A percentile compares a stretch with the other conserved stretches of the same genome.
Evolutionary conservation across 2,329 filamentous ascomycete genomes (phyloP).

Genomic region (Graphium sp.): DNA sequence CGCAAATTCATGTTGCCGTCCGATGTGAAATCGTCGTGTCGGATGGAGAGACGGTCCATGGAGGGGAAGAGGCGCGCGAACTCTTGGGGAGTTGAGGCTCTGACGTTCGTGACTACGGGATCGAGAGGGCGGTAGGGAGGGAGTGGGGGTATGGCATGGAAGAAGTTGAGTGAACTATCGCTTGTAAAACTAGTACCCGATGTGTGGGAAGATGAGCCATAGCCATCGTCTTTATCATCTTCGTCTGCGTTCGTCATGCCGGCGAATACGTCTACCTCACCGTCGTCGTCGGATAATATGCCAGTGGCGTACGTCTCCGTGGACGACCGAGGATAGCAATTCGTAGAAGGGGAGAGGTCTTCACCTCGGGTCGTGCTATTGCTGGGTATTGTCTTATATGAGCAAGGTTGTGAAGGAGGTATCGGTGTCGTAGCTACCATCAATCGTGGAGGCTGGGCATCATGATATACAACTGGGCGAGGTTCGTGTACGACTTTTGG

Average conservation of each 20-base stretch:
- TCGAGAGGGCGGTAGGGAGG: slow-evolving; percentile 43
- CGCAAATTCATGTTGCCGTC: slow-evolving; percentile 97
- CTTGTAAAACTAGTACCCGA: too few relatives aligned
- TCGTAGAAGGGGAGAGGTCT: slow-evolving; percentile 22
- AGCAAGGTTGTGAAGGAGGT: too few relatives aligned
- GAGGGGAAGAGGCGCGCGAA: slow-evolving; percentile 83
- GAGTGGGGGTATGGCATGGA: too few relatives aligned
- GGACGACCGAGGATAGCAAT: slow-evolving; percentile 38
- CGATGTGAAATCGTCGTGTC: slow-evolving; percentile 75
- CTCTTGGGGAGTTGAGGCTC: slow-evolving; percentile 63
- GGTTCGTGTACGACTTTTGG: too few relatives aligned
- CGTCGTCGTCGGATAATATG: slow-evolving; percentile 42
- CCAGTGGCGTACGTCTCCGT: slow-evolving; percentile 70
- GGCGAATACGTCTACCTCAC: slow-evolving; percentile 18
- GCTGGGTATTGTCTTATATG: too few relatives aligned
- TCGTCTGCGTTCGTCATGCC: slow-evolving; percentile 15
- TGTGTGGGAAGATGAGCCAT: slow-evolving; percentile 14
- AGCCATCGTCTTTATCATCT: slow-evolving; percentile 9
- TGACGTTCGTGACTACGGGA: slow-evolving; percentile 46
- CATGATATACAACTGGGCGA: too few relatives aligned
- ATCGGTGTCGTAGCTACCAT: too few relatives aligned
- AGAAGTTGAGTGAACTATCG: too few relatives aligned
- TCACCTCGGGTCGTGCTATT: too few relatives aligned
- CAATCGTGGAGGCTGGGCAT: too few relatives aligned
- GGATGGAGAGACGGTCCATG: slow-evolving; percentile 60